Evolutionary conservation across 2,329 filamentous ascomycete genomes (phyloP).

Genomic region (Botryotinia convoluta): DNA sequence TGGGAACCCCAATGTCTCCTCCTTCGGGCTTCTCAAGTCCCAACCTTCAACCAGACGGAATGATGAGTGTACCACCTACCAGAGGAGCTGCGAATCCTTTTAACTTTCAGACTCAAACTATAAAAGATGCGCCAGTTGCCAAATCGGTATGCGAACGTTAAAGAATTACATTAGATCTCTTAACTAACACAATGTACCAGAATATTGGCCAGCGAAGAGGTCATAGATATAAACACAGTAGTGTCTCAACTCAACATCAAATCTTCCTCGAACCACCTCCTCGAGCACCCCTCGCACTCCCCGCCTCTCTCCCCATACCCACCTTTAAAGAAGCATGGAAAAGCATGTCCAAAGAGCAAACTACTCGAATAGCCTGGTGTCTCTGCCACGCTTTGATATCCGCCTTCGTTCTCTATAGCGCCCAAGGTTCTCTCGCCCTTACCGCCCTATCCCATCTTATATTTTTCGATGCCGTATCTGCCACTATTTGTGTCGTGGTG

Average conservation of each 20-base stretch:
- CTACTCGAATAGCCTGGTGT: slow-evolving; percentile 81
- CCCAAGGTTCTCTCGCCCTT: slow-evolving; percentile 82
- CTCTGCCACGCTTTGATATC: slow-evolving; percentile 82
- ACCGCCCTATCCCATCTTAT: slow-evolving; percentile 90
- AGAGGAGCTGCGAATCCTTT: slow-evolving; percentile 64
- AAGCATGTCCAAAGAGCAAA: slow-evolving; percentile 88
- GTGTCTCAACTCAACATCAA: slow-evolving; percentile 82
- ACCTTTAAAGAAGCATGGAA: slow-evolving; percentile 83
- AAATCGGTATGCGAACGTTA: slow-evolving; percentile 62
- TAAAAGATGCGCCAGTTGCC: slow-evolving; percentile 66
- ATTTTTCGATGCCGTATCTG: slow-evolving; percentile 92
- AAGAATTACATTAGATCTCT: background rate
- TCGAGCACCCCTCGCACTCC: slow-evolving; percentile 81
- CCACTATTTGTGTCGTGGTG: slow-evolving; percentile 84
- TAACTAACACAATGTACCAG: slow-evolving; percentile 44
- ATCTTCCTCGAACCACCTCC: slow-evolving; percentile 92
- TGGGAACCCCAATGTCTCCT: slow-evolving; percentile 36
- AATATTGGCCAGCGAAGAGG: slow-evolving; percentile 89
- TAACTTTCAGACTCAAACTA: slow-evolving; percentile 86
- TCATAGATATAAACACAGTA: slow-evolving; percentile 97
- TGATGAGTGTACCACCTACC: slow-evolving; percentile 35
- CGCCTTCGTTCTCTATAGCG: slow-evolving; percentile 79
- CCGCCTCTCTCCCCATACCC: slow-evolving; percentile 87
- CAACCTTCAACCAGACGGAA: slow-evolving; percentile 32
- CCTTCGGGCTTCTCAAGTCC: slow-evolving; percentile 30